Base-by-base conservation (phyloP, 208 protist genomes). In the Trypanosoma cruzi region DNA sequence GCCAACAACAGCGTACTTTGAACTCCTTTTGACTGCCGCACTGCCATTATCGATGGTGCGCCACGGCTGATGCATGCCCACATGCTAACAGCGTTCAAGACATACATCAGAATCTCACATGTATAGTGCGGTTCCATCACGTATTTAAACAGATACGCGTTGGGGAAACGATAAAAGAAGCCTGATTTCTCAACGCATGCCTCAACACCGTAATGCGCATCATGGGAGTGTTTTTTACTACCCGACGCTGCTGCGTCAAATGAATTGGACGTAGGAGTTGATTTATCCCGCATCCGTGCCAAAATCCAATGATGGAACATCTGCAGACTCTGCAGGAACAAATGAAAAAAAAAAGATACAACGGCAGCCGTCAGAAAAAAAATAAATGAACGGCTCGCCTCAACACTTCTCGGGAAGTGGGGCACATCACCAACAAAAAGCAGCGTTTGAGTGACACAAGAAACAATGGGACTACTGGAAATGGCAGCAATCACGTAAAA, bases 51-150 rank as follows among this genome's bases (percentile, higher is more conserved):
- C 6, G 34, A 28, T n/a, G 40, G 13, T 26, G 50, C 36, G 13
- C 4, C 31, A 49, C 32, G n/a, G 32, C 13, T 64, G 22, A 75
- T 49, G n/a, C 75, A 18, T 10, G 54, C 26, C 55, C 64, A 70
- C 16, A 71, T 54, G 42, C 62, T 64, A 53, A 70, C 44, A 18
- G 42, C 20, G 36, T 89, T 83, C 24, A 90, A 49, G 1, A 60
- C 26, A 74, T 93, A 94, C 77, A 96, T 77, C 20, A 84, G 8
- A 14, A 93, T 61, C 62, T 96, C 90, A 60, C 84, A 89, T 32
- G 77, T 64, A 66, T 96, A 96, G 63, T 96, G 90, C 4, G 90
- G 90, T 58, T 96, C 90, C 42, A 85, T 74, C 10, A 87, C 78
- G 31, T 68, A 77, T 14, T 22, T 34, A 69, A 87, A 87, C 29